A percentile compares a stretch with the other conserved stretches of the same genome.
Conservation (phyloP, 1,139 yeast species). For the Candida sanyaensis region DNA sequence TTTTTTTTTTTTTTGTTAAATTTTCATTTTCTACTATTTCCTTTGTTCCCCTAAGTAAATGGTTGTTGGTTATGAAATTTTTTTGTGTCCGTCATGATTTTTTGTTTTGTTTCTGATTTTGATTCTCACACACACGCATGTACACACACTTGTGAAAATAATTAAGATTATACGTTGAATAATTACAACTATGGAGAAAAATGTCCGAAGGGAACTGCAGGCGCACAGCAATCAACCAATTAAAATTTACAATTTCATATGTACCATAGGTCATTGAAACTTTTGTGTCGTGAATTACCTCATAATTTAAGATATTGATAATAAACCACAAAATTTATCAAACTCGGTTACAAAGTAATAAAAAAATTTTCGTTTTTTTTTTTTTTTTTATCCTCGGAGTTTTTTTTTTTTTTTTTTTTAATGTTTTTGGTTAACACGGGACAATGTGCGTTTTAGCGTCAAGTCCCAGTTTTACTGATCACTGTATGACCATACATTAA, state of each 20-base stretch:
- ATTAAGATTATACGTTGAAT: no score
- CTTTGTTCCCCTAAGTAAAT: no score
- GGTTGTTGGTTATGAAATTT: neutral
- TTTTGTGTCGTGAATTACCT: conserved; percentile 2
- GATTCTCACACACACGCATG: neutral
- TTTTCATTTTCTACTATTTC: no score
- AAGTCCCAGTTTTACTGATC: no score
- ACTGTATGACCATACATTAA: no score
- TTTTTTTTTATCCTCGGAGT: conserved; percentile 8
- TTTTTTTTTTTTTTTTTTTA: no score
- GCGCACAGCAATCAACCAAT: neutral
- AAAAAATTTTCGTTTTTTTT: neutral
- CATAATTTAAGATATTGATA: neutral
- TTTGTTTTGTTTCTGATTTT: neutral
- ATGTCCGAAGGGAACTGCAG: neutral
- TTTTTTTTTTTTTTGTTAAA: neutral
- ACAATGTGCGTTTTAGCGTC: no score
- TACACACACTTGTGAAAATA: neutral
- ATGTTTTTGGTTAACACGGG: neutral
- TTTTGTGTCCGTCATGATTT: conserved; percentile 2
- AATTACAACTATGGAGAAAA: neutral
- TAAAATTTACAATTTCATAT: neutral
- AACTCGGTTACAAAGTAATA: neutral
- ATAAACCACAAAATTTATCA: neutral
- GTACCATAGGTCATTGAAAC: no score